Evolutionary conservation across 371 early-diverging fungal genomes (phyloP), one percentile per base, ranked within the genome.

Genomic region (Encephalitozoon cuniculi): DNA sequence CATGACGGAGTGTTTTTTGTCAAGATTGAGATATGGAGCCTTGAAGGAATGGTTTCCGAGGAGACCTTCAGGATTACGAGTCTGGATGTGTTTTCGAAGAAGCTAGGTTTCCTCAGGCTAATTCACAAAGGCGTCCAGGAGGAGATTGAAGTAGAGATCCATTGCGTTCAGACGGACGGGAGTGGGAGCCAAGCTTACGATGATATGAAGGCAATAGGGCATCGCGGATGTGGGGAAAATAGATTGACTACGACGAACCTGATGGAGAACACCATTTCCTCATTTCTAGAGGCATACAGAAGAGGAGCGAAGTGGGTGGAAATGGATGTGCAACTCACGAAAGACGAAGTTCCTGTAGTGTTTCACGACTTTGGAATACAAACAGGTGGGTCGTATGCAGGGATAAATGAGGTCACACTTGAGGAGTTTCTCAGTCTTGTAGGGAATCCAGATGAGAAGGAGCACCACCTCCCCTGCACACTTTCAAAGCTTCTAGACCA

Each of bases 301-400:
- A 85, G 90, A 21, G 94, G 95, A 41, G 94, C 91, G 0, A 89
- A 90, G 74, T 92, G 89, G 73, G 90, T 96, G 11, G 96, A 96
- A 83, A 93, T 94, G 85, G 92, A 95, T 84, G 93, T 94, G 21
- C 96, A 96, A 85, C 81, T 96, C 69, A 93, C 94, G 5, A 90
- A 90, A 75, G 95, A 96, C 79, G 74, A 86, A 59, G 89, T 89
- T 0, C 93, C 93, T 8, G 91, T 96, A 3, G 85, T 96, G 53
- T 94, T 94, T 81, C 97, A 96, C 77, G 94, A 96, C 85, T 93
- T 90, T 89, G 89, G 88, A 0, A 89, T 92, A 21, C 88, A 64
- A 6, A 9, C 34, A 3, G 12, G 18, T 9, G 23, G 26, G 12
- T 8, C 44, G 28, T 11, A 2, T 11, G 15, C n/a, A 8, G 23